phyloP scores from a whole-genome alignment of 2,329 filamentous ascomycete species.

The Hypoxylon sp. region DNA sequence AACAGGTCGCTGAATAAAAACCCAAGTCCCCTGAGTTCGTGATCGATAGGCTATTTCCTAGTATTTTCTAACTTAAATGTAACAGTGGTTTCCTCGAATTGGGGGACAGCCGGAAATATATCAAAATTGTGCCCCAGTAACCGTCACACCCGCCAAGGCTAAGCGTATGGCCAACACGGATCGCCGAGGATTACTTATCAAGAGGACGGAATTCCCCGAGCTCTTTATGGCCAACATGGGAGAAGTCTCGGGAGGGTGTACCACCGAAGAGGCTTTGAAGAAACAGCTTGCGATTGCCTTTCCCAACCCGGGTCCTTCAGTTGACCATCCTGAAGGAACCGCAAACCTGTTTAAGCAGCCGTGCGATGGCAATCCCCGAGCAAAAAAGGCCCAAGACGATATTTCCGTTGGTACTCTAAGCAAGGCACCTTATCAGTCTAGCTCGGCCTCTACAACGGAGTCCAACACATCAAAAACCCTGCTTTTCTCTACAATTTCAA shows the following conservation, averaged over 20 bases:
- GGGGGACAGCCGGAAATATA: conserved; percentile 82
- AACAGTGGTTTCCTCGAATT: conserved; percentile 74
- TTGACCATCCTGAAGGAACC: conserved; percentile 60
- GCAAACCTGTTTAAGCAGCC: conserved; percentile 53
- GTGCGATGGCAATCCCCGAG: conserved; percentile 54
- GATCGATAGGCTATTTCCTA: neutral
- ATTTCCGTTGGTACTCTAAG: neutral
- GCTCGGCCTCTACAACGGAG: conserved; percentile 2
- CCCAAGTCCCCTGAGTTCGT: neutral
- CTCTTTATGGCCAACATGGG: conserved; percentile 80
- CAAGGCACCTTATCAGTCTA: conserved; percentile 7
- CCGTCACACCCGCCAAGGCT: conserved; percentile 59
- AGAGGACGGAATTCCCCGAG: conserved; percentile 66
- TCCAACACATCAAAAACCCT: conserved; percentile 2
- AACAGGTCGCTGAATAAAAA: neutral
- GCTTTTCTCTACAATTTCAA: conserved; percentile 1
- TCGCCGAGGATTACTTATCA: conserved; percentile 37
- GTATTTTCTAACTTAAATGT: conserved; percentile 20
- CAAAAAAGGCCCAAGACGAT: conserved; percentile 17
- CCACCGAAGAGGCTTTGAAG: conserved; percentile 65
- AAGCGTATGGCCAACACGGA: conserved; percentile 35
- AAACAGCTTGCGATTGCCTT: conserved; percentile 64
- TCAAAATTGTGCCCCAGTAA: conserved; percentile 80
- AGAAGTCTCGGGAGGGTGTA: conserved; percentile 63
- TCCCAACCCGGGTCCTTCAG: conserved; percentile 72